Conservation (phyloP, 1,284 basidiomycete genomes). For the Earliella scabrosa region DNA sequence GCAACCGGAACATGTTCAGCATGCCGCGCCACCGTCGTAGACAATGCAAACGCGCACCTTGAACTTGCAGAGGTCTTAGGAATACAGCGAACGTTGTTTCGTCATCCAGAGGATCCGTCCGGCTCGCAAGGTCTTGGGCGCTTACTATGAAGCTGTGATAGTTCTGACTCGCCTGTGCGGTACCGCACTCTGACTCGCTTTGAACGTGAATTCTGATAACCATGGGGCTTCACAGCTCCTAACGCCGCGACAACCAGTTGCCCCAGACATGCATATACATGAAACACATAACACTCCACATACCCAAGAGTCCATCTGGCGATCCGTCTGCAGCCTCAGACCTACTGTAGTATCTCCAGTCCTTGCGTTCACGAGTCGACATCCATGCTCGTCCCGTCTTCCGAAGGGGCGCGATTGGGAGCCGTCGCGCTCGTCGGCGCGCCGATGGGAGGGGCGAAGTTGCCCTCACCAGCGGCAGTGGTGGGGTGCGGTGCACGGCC, state of each 20-base stretch:
- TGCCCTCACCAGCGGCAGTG: neutral
- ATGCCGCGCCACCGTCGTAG: no score
- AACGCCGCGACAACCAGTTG: neutral
- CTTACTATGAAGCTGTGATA: no score
- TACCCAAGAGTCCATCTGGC: slow-evolving; percentile 1
- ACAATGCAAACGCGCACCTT: no score
- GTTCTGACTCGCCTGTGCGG: no score
- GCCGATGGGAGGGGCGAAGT: slow-evolving; percentile 13
- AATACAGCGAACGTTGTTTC: no score
- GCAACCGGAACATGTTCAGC: no score
- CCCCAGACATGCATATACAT: slow-evolving; percentile 2
- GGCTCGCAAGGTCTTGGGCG: no score
- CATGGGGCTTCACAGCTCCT: neutral
- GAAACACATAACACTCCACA: neutral
- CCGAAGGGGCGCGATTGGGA: slow-evolving; percentile 3
- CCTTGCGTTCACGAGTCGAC: slow-evolving; percentile 29
- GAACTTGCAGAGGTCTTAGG: no score
- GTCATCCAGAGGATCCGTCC: no score
- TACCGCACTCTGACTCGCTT: no score
- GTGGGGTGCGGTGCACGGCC: slow-evolving; percentile 1
- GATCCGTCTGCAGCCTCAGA: no score
- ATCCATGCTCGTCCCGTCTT: slow-evolving; percentile 29
- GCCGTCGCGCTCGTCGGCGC: slow-evolving; percentile 5
- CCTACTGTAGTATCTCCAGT: no score
- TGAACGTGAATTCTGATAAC: slow-evolving; percentile 11